phyloP scores from a whole-genome alignment of 1,284 basidiomycete genomes.

The Cryptococcus hybrid region DNA sequence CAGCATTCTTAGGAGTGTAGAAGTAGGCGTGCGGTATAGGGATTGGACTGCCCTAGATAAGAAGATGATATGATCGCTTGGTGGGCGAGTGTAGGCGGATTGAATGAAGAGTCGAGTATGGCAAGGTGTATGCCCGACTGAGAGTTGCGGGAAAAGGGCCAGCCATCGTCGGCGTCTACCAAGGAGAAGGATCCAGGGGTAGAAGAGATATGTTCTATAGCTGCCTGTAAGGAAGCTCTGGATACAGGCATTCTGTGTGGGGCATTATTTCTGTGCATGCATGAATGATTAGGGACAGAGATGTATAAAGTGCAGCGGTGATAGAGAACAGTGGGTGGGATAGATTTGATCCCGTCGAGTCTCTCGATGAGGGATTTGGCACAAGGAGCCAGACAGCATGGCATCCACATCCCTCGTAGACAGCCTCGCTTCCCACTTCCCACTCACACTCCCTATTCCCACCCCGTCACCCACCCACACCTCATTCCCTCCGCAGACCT shows the following conservation, averaged over 20 bases:
- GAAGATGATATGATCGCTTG: conserved; percentile 62
- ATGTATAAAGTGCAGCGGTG: not conserved
- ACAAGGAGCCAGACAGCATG: conserved; percentile 17
- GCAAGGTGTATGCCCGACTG: conserved; percentile 41
- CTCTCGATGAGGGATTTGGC: not conserved
- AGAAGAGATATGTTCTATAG: conserved; percentile 8
- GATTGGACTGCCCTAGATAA: not conserved
- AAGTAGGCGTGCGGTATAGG: conserved; percentile 73
- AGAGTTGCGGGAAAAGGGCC: conserved; percentile 3
- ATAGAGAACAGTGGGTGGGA: not conserved
- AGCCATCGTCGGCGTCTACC: conserved; percentile 4
- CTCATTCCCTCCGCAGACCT: conserved; percentile 76
- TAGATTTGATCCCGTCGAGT: not conserved
- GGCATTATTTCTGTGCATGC: not conserved
- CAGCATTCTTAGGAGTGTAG: conserved; percentile 84
- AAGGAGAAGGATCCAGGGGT: conserved; percentile 10
- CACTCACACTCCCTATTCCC: conserved; percentile 80
- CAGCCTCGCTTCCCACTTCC: conserved; percentile 57
- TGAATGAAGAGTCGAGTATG: conserved; percentile 89
- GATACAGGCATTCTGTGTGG: not conserved
- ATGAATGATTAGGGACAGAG: not conserved
- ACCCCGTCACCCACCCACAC: conserved; percentile 69
- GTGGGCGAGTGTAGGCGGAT: conserved; percentile 88
- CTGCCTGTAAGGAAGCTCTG: not conserved
- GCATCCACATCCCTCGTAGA: conserved; percentile 30